These are phyloP conservation scores for Aspergillus clavatus DNA, from an alignment of 2,329 filamentous ascomycete genomes.

Conservation along the genomic window DNA sequence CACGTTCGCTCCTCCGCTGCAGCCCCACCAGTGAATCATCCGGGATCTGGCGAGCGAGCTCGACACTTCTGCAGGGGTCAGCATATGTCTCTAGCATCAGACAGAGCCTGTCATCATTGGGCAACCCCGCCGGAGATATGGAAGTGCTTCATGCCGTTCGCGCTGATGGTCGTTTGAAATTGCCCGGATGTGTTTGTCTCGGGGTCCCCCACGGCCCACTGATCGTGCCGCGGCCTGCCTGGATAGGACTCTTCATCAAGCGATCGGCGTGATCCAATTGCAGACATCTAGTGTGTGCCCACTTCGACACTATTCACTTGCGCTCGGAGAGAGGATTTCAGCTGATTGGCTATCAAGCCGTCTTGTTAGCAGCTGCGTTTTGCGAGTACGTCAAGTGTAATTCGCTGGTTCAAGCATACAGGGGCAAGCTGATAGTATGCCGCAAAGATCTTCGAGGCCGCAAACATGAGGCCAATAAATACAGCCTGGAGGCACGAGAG, in stretches of 20 bases:
- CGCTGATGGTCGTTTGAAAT: neutral
- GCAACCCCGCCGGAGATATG: neutral
- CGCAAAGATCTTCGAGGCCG: neutral
- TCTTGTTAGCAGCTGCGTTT: no score
- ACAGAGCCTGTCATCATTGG: neutral
- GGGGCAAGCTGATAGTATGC: neutral
- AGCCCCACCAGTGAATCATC: neutral
- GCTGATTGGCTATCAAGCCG: no score
- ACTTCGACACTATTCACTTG: no score
- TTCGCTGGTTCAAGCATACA: no score
- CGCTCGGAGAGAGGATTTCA: no score
- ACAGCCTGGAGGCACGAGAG: neutral
- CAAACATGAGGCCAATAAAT: neutral
- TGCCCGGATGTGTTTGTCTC: neutral
- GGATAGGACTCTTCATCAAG: neutral
- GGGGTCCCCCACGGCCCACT: neutral
- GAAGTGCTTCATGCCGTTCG: neutral
- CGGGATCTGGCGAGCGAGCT: neutral
- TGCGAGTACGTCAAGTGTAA: no score
- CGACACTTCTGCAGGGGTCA: neutral
- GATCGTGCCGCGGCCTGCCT: neutral
- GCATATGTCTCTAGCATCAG: neutral
- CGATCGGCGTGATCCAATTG: neutral
- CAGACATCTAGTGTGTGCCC: no score
- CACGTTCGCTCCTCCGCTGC: neutral